A percentile compares a stretch with the other conserved stretches of the same genome.
phyloP scores from a whole-genome alignment of 306 rosid species.

The Inga leiocalycina region DNA sequence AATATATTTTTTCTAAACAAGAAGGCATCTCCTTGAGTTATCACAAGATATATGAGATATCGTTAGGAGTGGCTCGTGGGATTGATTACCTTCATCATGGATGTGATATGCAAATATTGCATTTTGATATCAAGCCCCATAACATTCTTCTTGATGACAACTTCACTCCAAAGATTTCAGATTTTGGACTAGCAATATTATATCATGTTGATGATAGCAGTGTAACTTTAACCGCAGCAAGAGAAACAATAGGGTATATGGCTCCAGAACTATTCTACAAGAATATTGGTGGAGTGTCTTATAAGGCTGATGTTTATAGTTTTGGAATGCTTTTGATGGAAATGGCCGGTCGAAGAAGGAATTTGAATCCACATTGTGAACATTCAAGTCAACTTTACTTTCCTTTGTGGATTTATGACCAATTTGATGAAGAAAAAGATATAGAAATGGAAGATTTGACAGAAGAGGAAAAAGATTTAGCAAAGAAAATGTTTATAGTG shows the following conservation, averaged over 20 bases:
- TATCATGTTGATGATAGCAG: neutral
- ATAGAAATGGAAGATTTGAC: constrained; percentile 6
- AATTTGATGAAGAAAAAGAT: neutral
- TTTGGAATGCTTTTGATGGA: constrained; percentile 36
- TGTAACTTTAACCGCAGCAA: constrained; percentile 21
- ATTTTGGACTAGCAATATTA: constrained; percentile 23
- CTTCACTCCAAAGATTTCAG: neutral
- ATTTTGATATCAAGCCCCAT: constrained; percentile 35
- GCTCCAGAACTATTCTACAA: constrained; percentile 28
- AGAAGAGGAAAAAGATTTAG: neutral
- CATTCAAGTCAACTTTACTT: constrained; percentile 29
- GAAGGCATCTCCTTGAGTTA: neutral
- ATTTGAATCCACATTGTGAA: neutral
- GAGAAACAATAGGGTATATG: constrained; percentile 30
- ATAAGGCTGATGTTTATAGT: constrained; percentile 33
- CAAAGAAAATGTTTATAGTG: constrained; percentile 28
- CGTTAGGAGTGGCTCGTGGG: constrained; percentile 24
- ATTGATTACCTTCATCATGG: constrained; percentile 33
- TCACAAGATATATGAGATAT: neutral
- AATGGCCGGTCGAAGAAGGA: constrained; percentile 10
- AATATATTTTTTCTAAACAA: neutral
- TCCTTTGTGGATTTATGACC: constrained; percentile 12
- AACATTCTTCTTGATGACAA: constrained; percentile 23
- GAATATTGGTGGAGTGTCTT: constrained; percentile 23
- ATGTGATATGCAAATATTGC: constrained; percentile 27